phyloP scores from a whole-genome alignment of 2,329 filamentous ascomycete genomes.

The Alternaria arbusti region DNA sequence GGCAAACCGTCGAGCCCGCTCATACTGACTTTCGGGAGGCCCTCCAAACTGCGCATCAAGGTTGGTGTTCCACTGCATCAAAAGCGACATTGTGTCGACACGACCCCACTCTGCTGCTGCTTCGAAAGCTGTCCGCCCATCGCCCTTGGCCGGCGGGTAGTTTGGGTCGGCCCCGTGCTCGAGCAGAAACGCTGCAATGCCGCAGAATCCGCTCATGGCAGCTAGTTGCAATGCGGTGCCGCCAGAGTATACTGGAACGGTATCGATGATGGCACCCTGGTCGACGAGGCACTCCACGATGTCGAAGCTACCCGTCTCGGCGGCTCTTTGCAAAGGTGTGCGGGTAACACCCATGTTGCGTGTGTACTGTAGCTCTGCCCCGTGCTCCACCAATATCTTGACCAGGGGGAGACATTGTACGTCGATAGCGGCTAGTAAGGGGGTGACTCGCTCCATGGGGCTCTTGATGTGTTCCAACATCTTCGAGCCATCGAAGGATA shows the following conservation, averaged over 20 bases:
- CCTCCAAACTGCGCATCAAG: neutral
- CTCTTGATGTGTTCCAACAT: neutral
- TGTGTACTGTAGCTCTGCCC: neutral
- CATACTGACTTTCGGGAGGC: neutral
- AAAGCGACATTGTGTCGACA: slow-evolving; percentile 2
- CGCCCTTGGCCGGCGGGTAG: neutral
- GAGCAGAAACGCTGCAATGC: neutral
- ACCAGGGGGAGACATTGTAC: neutral
- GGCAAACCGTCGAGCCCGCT: neutral
- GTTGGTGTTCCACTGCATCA: neutral
- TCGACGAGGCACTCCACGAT: neutral
- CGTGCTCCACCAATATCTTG: neutral
- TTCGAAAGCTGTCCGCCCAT: slow-evolving; percentile 10
- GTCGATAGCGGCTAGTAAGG: neutral
- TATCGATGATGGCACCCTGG: neutral
- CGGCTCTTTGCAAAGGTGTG: neutral
- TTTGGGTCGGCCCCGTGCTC: neutral
- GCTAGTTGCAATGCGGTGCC: slow-evolving; percentile 10
- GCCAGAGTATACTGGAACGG: neutral
- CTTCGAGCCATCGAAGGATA: neutral
- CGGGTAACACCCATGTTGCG: neutral
- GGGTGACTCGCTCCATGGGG: neutral
- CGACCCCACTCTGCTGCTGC: slow-evolving; percentile 10
- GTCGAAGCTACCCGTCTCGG: neutral
- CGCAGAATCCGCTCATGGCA: neutral